These are phyloP conservation scores for Suillus alpinus DNA, from an alignment of 768 basidiomycete species.

Conservation along the genomic window DNA sequence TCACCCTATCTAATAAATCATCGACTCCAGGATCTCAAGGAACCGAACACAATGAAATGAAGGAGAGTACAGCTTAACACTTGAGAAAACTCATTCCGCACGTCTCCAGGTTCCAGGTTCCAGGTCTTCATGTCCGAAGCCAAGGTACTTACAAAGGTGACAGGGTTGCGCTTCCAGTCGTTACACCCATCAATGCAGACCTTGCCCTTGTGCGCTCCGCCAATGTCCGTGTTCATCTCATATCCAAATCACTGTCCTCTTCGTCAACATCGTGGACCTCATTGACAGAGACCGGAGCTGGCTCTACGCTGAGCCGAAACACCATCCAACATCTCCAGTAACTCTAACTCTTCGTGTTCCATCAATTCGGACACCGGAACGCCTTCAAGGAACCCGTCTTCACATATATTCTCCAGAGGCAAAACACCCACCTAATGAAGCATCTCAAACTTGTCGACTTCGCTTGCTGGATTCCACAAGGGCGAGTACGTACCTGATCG, in stretches of 20 bases:
- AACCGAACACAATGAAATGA: too few relatives aligned
- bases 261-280: not conserved
- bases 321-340: not conserved
- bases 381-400: not conserved
- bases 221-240: not conserved
- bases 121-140: too few relatives aligned
- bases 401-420: not conserved
- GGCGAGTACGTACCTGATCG: not conserved
- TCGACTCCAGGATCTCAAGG: too few relatives aligned
- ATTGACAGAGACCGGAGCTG: not conserved
- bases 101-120: too few relatives aligned
- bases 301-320: not conserved
- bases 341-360: not conserved
- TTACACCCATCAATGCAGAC: slow-evolving; percentile 11
- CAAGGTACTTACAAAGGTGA: too few relatives aligned
- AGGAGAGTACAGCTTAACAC: too few relatives aligned
- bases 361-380: not conserved
- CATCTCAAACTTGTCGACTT: not conserved
- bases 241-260: not conserved
- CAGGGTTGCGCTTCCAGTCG: too few relatives aligned
- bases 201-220: not conserved
- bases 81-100: too few relatives aligned
- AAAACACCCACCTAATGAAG: not conserved
- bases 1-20: too few relatives aligned
- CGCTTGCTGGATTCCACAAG: not conserved